Conservation (phyloP, 805 yeast genomes). For the Tetrapisispora nanseiensis region DNA sequence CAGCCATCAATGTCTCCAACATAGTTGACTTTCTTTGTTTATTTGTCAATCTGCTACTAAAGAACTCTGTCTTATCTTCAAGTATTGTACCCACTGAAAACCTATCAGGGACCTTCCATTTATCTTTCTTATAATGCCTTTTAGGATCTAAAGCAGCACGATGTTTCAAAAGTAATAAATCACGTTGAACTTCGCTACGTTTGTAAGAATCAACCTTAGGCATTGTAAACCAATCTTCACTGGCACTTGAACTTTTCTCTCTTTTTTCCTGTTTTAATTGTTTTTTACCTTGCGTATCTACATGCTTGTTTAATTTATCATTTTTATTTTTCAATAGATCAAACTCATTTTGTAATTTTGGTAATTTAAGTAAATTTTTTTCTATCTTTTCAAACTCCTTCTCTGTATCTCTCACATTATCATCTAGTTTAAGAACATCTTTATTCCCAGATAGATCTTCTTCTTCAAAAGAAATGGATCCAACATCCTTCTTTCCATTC, state of each 20-base stretch:
- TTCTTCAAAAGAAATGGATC: background rate
- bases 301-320: background rate
- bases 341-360: slow-evolving; percentile 23
- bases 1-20: slow-evolving; percentile 74
- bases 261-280: slow-evolving; percentile 4
- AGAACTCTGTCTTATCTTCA: slow-evolving; percentile 74
- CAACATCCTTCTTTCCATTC: background rate
- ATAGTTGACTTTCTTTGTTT: slow-evolving; percentile 69
- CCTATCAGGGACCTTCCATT: slow-evolving; percentile 64
- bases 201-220: slow-evolving; percentile 69
- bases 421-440: slow-evolving; percentile 11
- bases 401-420: slow-evolving; percentile 13
- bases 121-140: slow-evolving; percentile 84
- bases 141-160: slow-evolving; percentile 91
- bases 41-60: slow-evolving; percentile 45
- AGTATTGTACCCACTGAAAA: slow-evolving; percentile 86
- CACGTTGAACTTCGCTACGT: slow-evolving; percentile 49
- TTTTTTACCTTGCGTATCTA: background rate
- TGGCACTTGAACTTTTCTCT: slow-evolving; percentile 6
- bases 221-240: slow-evolving; percentile 72
- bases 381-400: slow-evolving; percentile 23
- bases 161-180: slow-evolving; percentile 67
- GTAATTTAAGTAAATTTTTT: slow-evolving; percentile 19
- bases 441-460: slow-evolving; percentile 1
- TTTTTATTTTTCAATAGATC: slow-evolving; percentile 13